Percentiles rank a stretch among this genome's conserved stretches.
Evolutionary conservation across 1,284 basidiomycete genomes (phyloP).

Genomic region (Leucoagaricus sp.): DNA sequence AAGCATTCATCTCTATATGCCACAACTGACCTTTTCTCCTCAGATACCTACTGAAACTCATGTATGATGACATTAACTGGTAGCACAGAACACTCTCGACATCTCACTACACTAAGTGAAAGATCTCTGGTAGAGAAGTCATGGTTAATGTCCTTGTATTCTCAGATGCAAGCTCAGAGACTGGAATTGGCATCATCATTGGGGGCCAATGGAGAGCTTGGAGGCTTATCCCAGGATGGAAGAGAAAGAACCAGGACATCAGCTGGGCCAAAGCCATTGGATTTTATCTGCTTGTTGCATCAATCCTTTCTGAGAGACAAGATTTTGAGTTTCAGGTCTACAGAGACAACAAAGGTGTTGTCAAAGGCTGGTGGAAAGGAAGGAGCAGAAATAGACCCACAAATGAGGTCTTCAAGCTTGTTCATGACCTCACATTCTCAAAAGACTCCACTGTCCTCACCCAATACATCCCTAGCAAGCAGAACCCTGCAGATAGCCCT

Average conservation of each 20-base stretch:
- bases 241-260: slow-evolving; percentile 20
- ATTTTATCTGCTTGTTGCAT: slow-evolving; percentile 36
- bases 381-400: slow-evolving; percentile 30
- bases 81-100: no score
- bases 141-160: slow-evolving; percentile 31
- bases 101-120: no score
- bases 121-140: slow-evolving; percentile 15
- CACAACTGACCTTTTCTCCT: no score
- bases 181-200: slow-evolving; percentile 38
- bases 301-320: background rate
- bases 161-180: slow-evolving; percentile 42
- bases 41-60: no score
- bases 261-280: slow-evolving; percentile 34
- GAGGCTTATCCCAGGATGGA: slow-evolving; percentile 35
- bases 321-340: slow-evolving; percentile 23
- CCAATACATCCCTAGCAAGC: slow-evolving; percentile 29
- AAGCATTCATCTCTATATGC: no score
- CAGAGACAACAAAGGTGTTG: slow-evolving; percentile 39
- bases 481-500: slow-evolving; percentile 43
- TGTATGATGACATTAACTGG: no score
- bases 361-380: slow-evolving; percentile 39
- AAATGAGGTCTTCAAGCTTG: slow-evolving; percentile 33
- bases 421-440: slow-evolving; percentile 30
- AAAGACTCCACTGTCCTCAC: slow-evolving; percentile 25
- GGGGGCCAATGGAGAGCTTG: slow-evolving; percentile 26